These are phyloP conservation scores for Cerrena zonata DNA, from an alignment of 1,284 basidiomycete species.

Conservation along the genomic window DNA sequence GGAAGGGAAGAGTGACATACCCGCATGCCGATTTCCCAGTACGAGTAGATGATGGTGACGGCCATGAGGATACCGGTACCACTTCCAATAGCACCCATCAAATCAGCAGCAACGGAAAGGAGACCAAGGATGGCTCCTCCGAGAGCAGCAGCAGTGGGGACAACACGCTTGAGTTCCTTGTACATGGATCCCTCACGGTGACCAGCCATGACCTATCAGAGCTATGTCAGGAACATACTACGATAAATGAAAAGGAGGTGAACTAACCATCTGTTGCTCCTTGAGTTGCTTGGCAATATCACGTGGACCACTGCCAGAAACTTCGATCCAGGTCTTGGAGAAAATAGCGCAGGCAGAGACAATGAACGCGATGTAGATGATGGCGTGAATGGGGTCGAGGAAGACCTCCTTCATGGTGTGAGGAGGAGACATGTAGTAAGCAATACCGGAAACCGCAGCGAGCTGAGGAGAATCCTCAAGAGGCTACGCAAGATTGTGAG, in stretches of 20 bases:
- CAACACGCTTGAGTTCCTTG: slow-evolving; percentile 96
- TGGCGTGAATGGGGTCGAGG: slow-evolving; percentile 89
- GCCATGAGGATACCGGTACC: slow-evolving; percentile 98
- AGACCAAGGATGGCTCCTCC: slow-evolving; percentile 94
- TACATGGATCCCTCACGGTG: slow-evolving; percentile 97
- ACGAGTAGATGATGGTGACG: slow-evolving; percentile 95
- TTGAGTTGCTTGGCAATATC: slow-evolving; percentile 98
- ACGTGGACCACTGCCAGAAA: slow-evolving; percentile 90
- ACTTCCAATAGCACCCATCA: slow-evolving; percentile 92
- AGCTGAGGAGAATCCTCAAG: slow-evolving; percentile 91
- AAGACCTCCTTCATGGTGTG: slow-evolving; percentile 84
- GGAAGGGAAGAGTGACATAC: slow-evolving; percentile 24
- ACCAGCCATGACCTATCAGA: slow-evolving; percentile 80
- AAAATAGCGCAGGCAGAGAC: slow-evolving; percentile 92
- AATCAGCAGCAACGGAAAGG: slow-evolving; percentile 90
- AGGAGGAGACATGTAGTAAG: slow-evolving; percentile 97
- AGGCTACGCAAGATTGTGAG: slow-evolving; percentile 45
- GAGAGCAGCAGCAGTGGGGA: slow-evolving; percentile 94
- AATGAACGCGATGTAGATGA: slow-evolving; percentile 89
- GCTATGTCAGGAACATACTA: background rate
- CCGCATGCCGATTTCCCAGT: slow-evolving; percentile 76
- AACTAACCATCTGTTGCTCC: slow-evolving; percentile 87
- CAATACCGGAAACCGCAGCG: slow-evolving; percentile 85
- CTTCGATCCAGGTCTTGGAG: slow-evolving; percentile 99
- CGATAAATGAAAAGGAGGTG: background rate